Conservation (phyloP, 495 filamentous ascomycete species). For the Podospora conica region DNA sequence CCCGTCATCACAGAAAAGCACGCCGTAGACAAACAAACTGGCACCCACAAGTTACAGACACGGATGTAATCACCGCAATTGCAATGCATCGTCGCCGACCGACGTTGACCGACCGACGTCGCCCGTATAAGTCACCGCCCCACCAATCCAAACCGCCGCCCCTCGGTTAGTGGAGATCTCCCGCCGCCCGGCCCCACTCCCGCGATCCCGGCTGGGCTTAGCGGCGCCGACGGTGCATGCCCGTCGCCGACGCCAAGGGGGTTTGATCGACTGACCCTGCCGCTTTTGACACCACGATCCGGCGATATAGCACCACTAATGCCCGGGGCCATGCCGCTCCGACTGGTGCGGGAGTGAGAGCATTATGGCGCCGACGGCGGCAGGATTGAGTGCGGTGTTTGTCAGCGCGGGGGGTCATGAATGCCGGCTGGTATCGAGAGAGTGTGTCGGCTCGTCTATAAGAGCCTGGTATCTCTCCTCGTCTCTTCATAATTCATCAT, state of each 20-base stretch:
- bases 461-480: too few relatives aligned
- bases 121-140: not conserved
- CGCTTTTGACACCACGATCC: not conserved
- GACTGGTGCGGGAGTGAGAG: not conserved
- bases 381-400: not conserved
- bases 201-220: not conserved
- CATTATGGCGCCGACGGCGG: not conserved
- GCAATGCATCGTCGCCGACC: not conserved
- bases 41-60: not conserved
- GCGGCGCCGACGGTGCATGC: not conserved
- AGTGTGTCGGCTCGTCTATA: not conserved
- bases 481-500: too few relatives aligned
- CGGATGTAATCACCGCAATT: too few relatives aligned
- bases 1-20: not conserved
- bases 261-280: not conserved
- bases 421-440: not conserved
- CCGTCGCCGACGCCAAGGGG: not conserved
- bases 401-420: not conserved
- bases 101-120: not conserved
- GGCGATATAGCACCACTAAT: too few relatives aligned
- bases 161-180: not conserved
- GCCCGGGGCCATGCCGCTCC: not conserved
- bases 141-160: not conserved
- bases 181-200: not conserved
- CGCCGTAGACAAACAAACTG: too few relatives aligned